Conservation (phyloP, 345 rosid genomes). For the Populus simonii region DNA sequence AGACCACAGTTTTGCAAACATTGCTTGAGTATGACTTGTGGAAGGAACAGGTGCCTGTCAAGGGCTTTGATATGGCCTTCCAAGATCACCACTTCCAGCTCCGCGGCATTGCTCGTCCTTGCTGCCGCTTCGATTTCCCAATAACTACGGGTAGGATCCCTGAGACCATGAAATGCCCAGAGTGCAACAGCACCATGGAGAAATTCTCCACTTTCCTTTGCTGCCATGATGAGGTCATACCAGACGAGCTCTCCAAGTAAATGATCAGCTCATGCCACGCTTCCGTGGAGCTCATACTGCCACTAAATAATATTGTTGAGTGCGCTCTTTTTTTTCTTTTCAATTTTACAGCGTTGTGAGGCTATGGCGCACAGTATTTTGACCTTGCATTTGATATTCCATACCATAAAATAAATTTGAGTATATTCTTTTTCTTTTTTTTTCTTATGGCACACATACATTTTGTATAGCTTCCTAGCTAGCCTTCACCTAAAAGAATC, state of each 20-base stretch:
- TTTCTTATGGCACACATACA: too few species aligned
- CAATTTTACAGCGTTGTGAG: neutral
- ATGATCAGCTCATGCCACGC: neutral
- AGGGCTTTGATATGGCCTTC: conserved; percentile 58
- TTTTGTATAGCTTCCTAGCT: too few species aligned
- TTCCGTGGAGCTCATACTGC: too few species aligned
- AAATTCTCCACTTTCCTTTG: conserved; percentile 60
- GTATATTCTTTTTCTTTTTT: too few species aligned
- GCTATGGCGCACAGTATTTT: neutral
- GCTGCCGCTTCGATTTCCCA: conserved; percentile 75
- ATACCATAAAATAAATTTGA: neutral
- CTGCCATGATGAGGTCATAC: conserved; percentile 59
- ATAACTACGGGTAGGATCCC: conserved; percentile 57
- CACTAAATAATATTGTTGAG: neutral
- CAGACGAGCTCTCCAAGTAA: neutral
- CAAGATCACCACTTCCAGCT: conserved; percentile 52
- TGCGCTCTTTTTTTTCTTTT: neutral
- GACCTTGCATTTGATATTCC: neutral
- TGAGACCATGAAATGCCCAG: conserved; percentile 65
- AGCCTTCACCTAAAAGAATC: too few species aligned
- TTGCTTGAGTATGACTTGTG: conserved; percentile 58
- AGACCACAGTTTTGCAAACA: conserved; percentile 48
- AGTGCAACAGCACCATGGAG: conserved; percentile 72
- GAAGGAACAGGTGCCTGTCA: conserved; percentile 49
- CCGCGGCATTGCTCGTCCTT: conserved; percentile 44